Evolutionary conservation across 306 rosid species (phyloP).

Genomic region (Hylodesmum podocarpum): DNA sequence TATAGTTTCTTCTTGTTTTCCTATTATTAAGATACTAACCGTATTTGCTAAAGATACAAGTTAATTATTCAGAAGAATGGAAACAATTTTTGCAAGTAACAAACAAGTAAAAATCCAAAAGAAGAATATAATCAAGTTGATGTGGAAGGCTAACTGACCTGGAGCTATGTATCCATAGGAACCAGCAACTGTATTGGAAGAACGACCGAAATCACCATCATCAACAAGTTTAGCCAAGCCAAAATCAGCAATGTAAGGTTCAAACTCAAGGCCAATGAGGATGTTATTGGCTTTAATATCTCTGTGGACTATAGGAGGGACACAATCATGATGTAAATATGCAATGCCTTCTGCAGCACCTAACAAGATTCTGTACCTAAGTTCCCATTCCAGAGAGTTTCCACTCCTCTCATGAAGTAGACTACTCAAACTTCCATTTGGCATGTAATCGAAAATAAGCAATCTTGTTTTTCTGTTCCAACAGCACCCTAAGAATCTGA

Average conservation of each 20-base stretch:
- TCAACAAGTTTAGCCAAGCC: slow-evolving; percentile 95
- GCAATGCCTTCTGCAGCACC: slow-evolving; percentile 96
- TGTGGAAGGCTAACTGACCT: slow-evolving; percentile 47
- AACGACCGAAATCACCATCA: slow-evolving; percentile 71
- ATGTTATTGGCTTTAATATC: slow-evolving; percentile 97
- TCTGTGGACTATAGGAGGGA: slow-evolving; percentile 92
- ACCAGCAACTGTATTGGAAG: slow-evolving; percentile 93
- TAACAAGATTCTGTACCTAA: slow-evolving; percentile 73
- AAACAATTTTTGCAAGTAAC: background rate
- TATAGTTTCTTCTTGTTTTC: slow-evolving; percentile 5
- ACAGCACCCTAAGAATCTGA: slow-evolving; percentile 81
- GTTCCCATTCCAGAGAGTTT: slow-evolving; percentile 86
- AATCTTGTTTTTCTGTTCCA: slow-evolving; percentile 73
- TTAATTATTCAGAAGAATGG: background rate
- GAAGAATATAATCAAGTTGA: background rate
- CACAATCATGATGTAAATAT: slow-evolving; percentile 95
- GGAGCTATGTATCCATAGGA: slow-evolving; percentile 99
- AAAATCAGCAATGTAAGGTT: slow-evolving; percentile 92
- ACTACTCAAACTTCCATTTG: slow-evolving; percentile 86
- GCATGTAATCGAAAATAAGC: slow-evolving; percentile 92
- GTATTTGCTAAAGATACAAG: background rate
- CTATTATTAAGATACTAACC: background rate
- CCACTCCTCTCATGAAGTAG: slow-evolving; percentile 84
- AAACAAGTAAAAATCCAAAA: background rate
- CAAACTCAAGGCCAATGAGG: slow-evolving; percentile 92